Base-by-base conservation (phyloP, 2,329 filamentous ascomycete genomes). In the Pseudocercospora crystallina region DNA sequence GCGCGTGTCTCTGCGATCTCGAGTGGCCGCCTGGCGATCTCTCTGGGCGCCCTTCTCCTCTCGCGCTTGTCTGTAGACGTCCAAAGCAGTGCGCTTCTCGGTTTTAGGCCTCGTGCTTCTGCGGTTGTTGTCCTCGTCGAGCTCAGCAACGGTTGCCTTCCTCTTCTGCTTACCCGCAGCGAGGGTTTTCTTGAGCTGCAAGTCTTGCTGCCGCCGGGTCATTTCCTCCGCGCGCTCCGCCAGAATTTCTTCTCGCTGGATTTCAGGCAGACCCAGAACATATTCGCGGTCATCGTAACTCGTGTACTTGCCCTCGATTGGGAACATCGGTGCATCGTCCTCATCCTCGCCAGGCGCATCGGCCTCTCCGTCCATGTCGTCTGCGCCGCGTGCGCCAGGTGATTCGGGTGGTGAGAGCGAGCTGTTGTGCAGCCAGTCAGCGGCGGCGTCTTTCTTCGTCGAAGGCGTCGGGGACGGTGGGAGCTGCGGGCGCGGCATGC, bases 221-320 rank as follows among this genome's bases (percentile, higher is more conserved):
- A 91, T 85, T 68, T 94, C 85, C 62, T 89, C 84, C 32, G 87
- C 86, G 59, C 94, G 89, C 61, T 95, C 89, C 14, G 90, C 92
- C 5, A 99, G 81, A 38, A 96, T 85, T 67, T 90, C 84, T 71
- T 99, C 94, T 56, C 92, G 87, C 66, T 95, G 85, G 44, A 97
- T 85, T 73, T 97, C 91, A 29, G 90, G 86, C 80, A 96, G 84
- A 49, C 79, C 81, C 80, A 94, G 85, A 56, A 99, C 94, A 44
- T 87, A 61, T 8, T 69, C 66, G 61, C 73, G 76, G 58, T 78
- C 77, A 57, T 76, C 75, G 51, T 73, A 75, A 63, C 83, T 80
- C 53, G 80, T 78, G 68, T 83, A 88, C 64, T 94, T 85, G 61
- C 92, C 91, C 59, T 99, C 94, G 56, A 96, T 81, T 0, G 92